These are phyloP conservation scores for Lasiodiplodia gonubiensis DNA, from an alignment of 2,329 filamentous ascomycete species.

Conservation along the genomic window DNA sequence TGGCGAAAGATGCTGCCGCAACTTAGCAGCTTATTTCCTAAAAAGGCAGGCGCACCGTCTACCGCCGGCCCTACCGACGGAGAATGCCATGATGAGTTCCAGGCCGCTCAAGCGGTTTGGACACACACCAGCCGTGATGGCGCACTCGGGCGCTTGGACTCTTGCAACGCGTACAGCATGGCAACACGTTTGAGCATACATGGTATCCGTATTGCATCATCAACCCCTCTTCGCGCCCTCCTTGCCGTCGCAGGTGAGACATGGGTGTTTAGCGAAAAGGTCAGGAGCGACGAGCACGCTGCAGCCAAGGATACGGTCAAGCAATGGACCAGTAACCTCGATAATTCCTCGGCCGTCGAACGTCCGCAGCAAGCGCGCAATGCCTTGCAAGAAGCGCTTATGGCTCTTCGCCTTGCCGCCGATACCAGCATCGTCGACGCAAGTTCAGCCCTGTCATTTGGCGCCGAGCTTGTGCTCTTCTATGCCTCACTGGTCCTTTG, in stretches of 20 bases:
- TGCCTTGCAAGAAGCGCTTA: slow-evolving; percentile 38
- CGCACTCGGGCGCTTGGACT: neutral
- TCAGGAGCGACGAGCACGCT: slow-evolving; percentile 36
- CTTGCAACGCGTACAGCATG: slow-evolving; percentile 14
- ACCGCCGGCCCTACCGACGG: neutral
- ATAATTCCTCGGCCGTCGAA: slow-evolving; percentile 31
- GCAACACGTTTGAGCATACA: slow-evolving; percentile 11
- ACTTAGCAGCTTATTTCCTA: slow-evolving; percentile 28
- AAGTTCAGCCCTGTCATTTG: slow-evolving; percentile 37
- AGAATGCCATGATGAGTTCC: slow-evolving; percentile 14
- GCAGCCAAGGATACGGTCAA: slow-evolving; percentile 43
- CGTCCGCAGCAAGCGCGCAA: slow-evolving; percentile 27
- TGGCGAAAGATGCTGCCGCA: slow-evolving; percentile 17
- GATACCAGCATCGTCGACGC: slow-evolving; percentile 38
- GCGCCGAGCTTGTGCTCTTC: slow-evolving; percentile 44
- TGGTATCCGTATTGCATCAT: slow-evolving; percentile 12
- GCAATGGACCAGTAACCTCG: slow-evolving; percentile 45
- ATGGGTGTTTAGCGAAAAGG: slow-evolving; percentile 53
- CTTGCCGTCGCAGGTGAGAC: slow-evolving; percentile 52
- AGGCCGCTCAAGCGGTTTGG: slow-evolving; percentile 19
- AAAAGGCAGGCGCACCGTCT: slow-evolving; percentile 25
- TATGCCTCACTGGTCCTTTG: slow-evolving; percentile 45
- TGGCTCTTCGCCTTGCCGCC: slow-evolving; percentile 37
- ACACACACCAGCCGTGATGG: neutral
- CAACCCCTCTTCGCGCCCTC: slow-evolving; percentile 46